Evolutionary conservation across 1,284 basidiomycete genomes (phyloP), one percentile per base, ranked within the genome.

Genomic region (Ganoderma lucidum): DNA sequence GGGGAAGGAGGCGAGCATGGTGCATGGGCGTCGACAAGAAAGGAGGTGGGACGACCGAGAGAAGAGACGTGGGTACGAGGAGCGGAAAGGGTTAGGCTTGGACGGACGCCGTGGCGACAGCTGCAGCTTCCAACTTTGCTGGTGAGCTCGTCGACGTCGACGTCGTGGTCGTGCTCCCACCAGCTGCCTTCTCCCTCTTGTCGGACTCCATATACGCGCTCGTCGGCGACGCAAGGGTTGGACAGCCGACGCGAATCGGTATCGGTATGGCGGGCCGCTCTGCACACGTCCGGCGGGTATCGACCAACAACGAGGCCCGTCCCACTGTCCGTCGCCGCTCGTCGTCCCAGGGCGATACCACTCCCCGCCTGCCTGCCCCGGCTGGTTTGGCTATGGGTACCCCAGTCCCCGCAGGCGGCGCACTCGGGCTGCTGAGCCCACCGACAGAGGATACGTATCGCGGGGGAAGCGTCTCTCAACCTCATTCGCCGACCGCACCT

Each of bases 261-360:
- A n/a, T 45, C 56, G n/a, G 45, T 12, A 74, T 74, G 73, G 70
- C 73, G 48, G 73, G 73, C 30, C 73, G 73, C 32, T 74, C 73
- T 6, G 73, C 73, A 32, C 73, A 75, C 32, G 72, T 71, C 60
- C 74, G 73, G 8, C 68, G 69, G n/a, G 45, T 61, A 19, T 63
- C 71, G 8, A 63, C 9, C 28, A 58, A 5, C 28, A 70, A 39
- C 70, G 72, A 65, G 69, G 71, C 32, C 72, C 70, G 1, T 73
- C 75, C 14, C 74, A 75, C 45, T 45, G 48, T 28, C 12, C 67
- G 71, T 32, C 78, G 74, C 15, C 76, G 78, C 23, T 78, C 78
- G 19, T 76, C 75, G 17, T 79, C 78, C 64, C 76, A 78, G 39
- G 75, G 73, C 41, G 78, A 78, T 64, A 73, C 73, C 32, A 77